phyloP scores from a whole-genome alignment of 805 yeast species.

The Pichia pseudocactophila region DNA sequence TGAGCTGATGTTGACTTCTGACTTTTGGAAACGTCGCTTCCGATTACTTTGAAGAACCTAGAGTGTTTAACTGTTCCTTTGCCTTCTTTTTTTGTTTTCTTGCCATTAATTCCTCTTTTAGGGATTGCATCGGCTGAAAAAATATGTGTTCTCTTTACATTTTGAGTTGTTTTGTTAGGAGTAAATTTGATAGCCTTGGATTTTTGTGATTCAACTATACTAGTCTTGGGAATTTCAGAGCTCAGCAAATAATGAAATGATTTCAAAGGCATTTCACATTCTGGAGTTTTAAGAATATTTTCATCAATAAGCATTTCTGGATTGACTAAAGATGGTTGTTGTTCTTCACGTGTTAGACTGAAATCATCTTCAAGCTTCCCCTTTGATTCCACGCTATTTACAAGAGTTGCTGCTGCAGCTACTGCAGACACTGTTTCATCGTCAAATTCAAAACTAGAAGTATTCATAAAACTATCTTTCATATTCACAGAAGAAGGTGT shows the following conservation, averaged over 20 bases:
- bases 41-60: constrained; percentile 19
- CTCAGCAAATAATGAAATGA: too few relatives aligned
- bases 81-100: constrained; percentile 2
- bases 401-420: constrained; percentile 1
- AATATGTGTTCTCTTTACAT: constrained; percentile 5
- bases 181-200: constrained; percentile 8
- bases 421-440: neutral
- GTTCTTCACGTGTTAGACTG: neutral
- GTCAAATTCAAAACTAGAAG: neutral
- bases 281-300: too few relatives aligned
- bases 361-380: neutral
- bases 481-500: too few relatives aligned
- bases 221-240: neutral
- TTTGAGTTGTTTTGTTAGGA: constrained; percentile 5
- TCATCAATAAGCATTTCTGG: too few relatives aligned
- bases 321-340: neutral
- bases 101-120: neutral
- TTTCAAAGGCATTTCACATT: too few relatives aligned
- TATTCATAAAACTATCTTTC: neutral
- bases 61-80: constrained; percentile 24
- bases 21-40: constrained; percentile 10
- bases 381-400: neutral
- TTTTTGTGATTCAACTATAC: neutral
- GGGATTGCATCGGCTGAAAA: constrained; percentile 3
- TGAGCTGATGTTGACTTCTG: constrained; percentile 17